Conservation (phyloP, 1,139 yeast genomes). For the Hyphopichia khmerensis region DNA sequence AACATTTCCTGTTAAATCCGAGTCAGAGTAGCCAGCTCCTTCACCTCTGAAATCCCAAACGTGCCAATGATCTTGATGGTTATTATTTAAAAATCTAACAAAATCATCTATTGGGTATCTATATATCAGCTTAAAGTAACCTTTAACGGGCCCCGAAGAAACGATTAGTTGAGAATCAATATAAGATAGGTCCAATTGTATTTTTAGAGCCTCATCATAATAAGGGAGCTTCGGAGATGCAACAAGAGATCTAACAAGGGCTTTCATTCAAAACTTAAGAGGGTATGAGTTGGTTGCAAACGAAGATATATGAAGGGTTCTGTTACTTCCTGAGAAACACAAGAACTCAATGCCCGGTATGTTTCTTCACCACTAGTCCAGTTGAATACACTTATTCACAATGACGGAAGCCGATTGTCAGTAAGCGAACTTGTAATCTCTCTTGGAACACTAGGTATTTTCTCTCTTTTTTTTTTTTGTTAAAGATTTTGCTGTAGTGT, state of each 20-base stretch:
- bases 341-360: too few species aligned
- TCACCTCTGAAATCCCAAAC: slow-evolving; percentile 75
- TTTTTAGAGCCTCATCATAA: slow-evolving; percentile 17
- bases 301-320: not conserved
- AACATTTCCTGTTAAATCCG: slow-evolving; percentile 29
- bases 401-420: too few species aligned
- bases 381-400: too few species aligned
- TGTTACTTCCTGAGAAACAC: too few species aligned
- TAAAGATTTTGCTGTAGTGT: too few species aligned
- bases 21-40: slow-evolving; percentile 47
- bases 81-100: slow-evolving; percentile 42
- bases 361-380: too few species aligned
- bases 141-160: slow-evolving; percentile 68
- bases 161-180: slow-evolving; percentile 62
- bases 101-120: slow-evolving; percentile 57
- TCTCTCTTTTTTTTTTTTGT: not conserved
- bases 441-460: too few species aligned
- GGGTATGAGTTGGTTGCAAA: not conserved
- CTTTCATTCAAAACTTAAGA: slow-evolving; percentile 9
- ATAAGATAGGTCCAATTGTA: slow-evolving; percentile 60
- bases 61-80: slow-evolving; percentile 63
- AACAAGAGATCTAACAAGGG: slow-evolving; percentile 17
- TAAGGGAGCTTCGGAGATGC: slow-evolving; percentile 27
- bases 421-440: too few species aligned
- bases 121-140: slow-evolving; percentile 44